A percentile compares a stretch with the other conserved stretches of the same genome.
Conservation (phyloP, 2,329 filamentous ascomycete genomes). For the Pyricularia sp. region DNA sequence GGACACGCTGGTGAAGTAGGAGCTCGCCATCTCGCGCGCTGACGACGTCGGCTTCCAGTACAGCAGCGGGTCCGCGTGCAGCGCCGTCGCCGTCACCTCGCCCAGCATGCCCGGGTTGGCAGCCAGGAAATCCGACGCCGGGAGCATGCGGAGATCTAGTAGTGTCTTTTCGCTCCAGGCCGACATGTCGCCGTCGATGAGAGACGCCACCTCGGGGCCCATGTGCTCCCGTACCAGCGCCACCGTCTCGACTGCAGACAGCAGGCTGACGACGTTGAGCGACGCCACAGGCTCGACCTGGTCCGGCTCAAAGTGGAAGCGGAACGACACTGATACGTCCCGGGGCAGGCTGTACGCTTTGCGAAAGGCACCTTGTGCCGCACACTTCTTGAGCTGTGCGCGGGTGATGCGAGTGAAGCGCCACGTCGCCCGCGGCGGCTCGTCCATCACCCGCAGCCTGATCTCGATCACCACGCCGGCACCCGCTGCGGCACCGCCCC, state of each 20-base stretch:
- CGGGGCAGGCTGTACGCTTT: neutral
- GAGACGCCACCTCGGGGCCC: slow-evolving; percentile 1
- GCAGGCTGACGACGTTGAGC: slow-evolving; percentile 2
- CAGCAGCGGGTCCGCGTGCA: slow-evolving; percentile 1
- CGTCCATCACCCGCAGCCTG: neutral
- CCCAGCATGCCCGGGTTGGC: slow-evolving; percentile 19
- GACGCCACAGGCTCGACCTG: neutral
- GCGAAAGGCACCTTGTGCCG: neutral
- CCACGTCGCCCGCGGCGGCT: slow-evolving; percentile 1
- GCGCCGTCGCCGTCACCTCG: slow-evolving; percentile 2
- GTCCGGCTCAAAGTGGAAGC: slow-evolving; percentile 3
- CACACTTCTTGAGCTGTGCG: neutral
- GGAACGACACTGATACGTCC: slow-evolving; percentile 2
- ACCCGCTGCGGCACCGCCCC: neutral
- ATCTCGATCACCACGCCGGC: neutral
- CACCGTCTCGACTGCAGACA: neutral
- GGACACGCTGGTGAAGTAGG: neutral
- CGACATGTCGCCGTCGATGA: neutral
- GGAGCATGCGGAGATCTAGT: slow-evolving; percentile 3
- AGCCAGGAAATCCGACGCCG: slow-evolving; percentile 18
- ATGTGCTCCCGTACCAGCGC: neutral
- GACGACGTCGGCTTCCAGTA: slow-evolving; percentile 4
- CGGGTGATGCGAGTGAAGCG: slow-evolving; percentile 2
- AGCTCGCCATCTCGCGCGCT: slow-evolving; percentile 1
- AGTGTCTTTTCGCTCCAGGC: neutral